Evolutionary conservation across 495 filamentous ascomycete species (phyloP).

Genomic region (Penicillium salamii): DNA sequence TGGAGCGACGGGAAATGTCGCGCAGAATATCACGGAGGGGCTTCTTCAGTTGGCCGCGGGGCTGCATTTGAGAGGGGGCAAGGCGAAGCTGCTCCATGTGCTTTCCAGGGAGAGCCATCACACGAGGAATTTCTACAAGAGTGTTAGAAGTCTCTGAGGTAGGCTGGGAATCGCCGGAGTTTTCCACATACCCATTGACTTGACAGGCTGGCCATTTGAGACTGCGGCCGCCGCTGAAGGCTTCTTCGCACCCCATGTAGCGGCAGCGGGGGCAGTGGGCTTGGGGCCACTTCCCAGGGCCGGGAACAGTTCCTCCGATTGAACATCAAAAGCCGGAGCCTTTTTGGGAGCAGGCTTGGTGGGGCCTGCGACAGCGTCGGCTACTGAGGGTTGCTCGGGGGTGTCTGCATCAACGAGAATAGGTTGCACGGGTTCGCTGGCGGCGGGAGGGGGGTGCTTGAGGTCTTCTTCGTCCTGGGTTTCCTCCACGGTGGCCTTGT

Average conservation of each 20-base stretch:
- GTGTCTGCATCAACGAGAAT: conserved; percentile 19
- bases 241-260: conserved; percentile 67
- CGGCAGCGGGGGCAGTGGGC: conserved; percentile 56
- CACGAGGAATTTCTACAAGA: conserved; percentile 45
- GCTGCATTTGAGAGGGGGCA: conserved; percentile 67
- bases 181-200: conserved; percentile 41
- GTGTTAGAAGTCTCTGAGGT: background rate
- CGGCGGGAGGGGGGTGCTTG: conserved; percentile 53
- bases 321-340: conserved; percentile 61
- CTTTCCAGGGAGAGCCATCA: conserved; percentile 71
- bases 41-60: conserved; percentile 73
- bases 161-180: background rate
- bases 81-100: conserved; percentile 72
- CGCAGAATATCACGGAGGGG: conserved; percentile 76
- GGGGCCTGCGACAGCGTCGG: conserved; percentile 18
- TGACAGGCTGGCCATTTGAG: conserved; percentile 53
- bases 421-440: conserved; percentile 34
- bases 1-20: conserved; percentile 84
- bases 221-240: conserved; percentile 54
- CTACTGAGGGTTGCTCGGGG: conserved; percentile 13
- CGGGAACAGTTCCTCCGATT: conserved; percentile 88
- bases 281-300: conserved; percentile 74
- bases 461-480: conserved; percentile 75
- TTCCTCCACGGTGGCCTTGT: conserved; percentile 75
- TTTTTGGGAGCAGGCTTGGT: conserved; percentile 44